phyloP scores from a whole-genome alignment of 2,329 filamentous ascomycete genomes.

The Tolypocladium ophioglossoides region DNA sequence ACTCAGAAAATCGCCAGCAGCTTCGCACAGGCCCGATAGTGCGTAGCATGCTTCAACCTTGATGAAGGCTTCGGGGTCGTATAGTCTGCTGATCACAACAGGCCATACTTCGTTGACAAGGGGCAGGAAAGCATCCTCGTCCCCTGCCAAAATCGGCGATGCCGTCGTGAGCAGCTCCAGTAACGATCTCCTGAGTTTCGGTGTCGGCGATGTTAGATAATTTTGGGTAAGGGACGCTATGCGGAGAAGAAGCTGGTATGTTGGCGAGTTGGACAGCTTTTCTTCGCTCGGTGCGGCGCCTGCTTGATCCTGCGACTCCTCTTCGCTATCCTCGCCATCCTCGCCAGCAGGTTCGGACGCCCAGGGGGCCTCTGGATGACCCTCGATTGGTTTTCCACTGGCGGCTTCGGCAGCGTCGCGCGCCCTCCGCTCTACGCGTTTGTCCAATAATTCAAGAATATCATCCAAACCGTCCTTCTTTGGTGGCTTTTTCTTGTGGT shows the following conservation, averaged over 20 bases:
- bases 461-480: slow-evolving; percentile 27
- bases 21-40: slow-evolving; percentile 55
- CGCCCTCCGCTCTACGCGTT: slow-evolving; percentile 29
- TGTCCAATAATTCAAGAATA: slow-evolving; percentile 50
- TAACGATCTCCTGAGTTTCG: slow-evolving; percentile 66
- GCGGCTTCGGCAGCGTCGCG: slow-evolving; percentile 26
- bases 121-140: slow-evolving; percentile 79
- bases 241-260: slow-evolving; percentile 69
- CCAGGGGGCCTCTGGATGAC: slow-evolving; percentile 26
- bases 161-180: slow-evolving; percentile 67
- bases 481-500: slow-evolving; percentile 31
- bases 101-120: slow-evolving; percentile 89
- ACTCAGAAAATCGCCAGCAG: slow-evolving; percentile 72
- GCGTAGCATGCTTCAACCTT: slow-evolving; percentile 59
- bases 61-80: slow-evolving; percentile 58
- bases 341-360: slow-evolving; percentile 19
- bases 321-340: slow-evolving; percentile 25
- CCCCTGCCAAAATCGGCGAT: slow-evolving; percentile 57
- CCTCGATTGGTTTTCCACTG: slow-evolving; percentile 11
- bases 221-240: slow-evolving; percentile 81
- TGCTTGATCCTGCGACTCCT: slow-evolving; percentile 23
- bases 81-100: slow-evolving; percentile 57
- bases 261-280: slow-evolving; percentile 60
- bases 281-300: slow-evolving; percentile 28
- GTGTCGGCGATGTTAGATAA: slow-evolving; percentile 77